A percentile compares a stretch with the other conserved stretches of the same genome.
Evolutionary conservation across 306 rosid species (phyloP).

Genomic region (Carpinus fangiana): DNA sequence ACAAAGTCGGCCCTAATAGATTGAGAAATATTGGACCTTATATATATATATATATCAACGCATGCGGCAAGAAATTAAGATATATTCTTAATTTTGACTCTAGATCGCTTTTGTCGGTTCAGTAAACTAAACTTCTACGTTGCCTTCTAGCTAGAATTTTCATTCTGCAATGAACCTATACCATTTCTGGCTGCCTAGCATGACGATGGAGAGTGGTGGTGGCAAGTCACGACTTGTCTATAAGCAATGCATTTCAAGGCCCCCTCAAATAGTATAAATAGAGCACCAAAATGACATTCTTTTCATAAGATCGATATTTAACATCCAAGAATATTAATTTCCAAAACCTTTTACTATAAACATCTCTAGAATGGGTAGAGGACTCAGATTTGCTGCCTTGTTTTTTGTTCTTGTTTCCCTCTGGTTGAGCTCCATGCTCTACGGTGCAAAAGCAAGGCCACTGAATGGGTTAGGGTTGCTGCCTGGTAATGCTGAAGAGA

Average conservation of each 20-base stretch:
- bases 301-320: neutral
- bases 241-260: constrained; percentile 11
- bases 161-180: neutral
- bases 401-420: constrained; percentile 26
- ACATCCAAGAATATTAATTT: too few relatives aligned
- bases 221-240: neutral
- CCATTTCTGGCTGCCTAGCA: neutral
- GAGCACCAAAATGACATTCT: constrained; percentile 9
- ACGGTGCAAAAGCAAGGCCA: constrained; percentile 33
- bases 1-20: neutral
- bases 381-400: constrained; percentile 25
- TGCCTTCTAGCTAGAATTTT: neutral
- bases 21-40: neutral
- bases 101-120: constrained; percentile 6
- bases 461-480: constrained; percentile 25
- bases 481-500: constrained; percentile 4
- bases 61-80: neutral
- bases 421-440: constrained; percentile 7
- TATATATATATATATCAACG: neutral
- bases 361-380: constrained; percentile 34
- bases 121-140: constrained; percentile 3
- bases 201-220: neutral
- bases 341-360: too few relatives aligned
- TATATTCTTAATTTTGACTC: neutral
- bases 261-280: constrained; percentile 32